phyloP scores from a whole-genome alignment of 345 rosid genomes.

The Odontarrhena argentea region DNA sequence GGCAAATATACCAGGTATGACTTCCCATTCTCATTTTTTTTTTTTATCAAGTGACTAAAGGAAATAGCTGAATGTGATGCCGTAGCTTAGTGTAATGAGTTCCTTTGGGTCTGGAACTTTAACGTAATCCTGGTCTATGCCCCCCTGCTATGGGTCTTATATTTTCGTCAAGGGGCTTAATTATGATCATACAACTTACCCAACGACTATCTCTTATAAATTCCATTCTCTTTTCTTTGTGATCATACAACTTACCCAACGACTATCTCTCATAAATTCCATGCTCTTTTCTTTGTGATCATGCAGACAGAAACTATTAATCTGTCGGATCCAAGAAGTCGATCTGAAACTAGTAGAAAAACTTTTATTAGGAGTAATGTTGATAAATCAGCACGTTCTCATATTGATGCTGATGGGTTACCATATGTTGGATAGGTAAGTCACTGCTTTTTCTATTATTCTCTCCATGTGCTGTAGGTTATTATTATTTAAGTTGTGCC shows the following conservation, averaged over 20 bases:
- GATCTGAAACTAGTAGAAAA: conserved; percentile 47
- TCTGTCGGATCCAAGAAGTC: conserved; percentile 60
- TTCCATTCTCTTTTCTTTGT: conserved; percentile 18
- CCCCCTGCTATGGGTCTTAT: conserved; percentile 25
- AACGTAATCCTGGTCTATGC: neutral
- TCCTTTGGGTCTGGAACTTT: conserved; percentile 24
- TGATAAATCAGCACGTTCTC: conserved; percentile 53
- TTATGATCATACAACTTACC: neutral
- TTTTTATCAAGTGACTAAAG: neutral
- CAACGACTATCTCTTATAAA: too few species aligned
- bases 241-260: conserved; percentile 3
- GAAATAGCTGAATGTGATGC: conserved; percentile 17
- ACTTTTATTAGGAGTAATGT: conserved; percentile 60
- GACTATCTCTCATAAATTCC: neutral
- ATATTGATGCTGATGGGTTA: conserved; percentile 88
- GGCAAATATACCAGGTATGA: conserved; percentile 93
- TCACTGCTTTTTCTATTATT: conserved; percentile 9
- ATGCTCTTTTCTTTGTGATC: conserved; percentile 24
- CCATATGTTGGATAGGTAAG: conserved; percentile 93
- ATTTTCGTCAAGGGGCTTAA: conserved; percentile 7
- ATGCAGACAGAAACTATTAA: conserved; percentile 88
- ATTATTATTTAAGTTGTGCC: too few species aligned
- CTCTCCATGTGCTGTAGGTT: conserved; percentile 11
- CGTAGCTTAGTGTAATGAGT: conserved; percentile 11
- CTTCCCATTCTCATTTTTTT: conserved; percentile 19